These are phyloP conservation scores for Sclerotinia trifoliorum DNA, from an alignment of 2,329 filamentous ascomycete genomes.

Conservation along the genomic window DNA sequence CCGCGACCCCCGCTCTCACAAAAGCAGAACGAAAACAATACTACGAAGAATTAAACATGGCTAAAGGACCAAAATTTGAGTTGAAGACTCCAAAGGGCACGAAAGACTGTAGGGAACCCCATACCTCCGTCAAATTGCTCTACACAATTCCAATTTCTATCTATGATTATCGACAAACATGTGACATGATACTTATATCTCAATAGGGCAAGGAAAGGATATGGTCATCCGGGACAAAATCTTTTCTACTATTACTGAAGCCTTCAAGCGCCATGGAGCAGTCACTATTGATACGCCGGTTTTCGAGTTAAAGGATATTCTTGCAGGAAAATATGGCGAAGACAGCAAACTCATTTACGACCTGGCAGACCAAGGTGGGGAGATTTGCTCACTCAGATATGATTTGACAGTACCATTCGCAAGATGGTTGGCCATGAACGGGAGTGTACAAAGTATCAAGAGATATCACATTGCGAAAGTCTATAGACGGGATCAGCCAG, in stretches of 20 bases:
- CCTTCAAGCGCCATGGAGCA: conserved; percentile 82
- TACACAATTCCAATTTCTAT: conserved; percentile 5
- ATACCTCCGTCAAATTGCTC: conserved; percentile 16
- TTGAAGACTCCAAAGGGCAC: conserved; percentile 91
- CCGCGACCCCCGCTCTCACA: conserved; percentile 29
- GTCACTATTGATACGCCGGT: conserved; percentile 78
- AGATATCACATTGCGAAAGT: conserved; percentile 96
- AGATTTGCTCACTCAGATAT: conserved; percentile 80
- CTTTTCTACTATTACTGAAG: conserved; percentile 70
- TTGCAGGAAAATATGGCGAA: conserved; percentile 88
- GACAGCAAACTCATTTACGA: conserved; percentile 92
- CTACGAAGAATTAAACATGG: conserved; percentile 35
- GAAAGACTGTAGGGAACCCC: conserved; percentile 63
- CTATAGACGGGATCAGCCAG: conserved; percentile 76
- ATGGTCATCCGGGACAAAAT: conserved; percentile 80
- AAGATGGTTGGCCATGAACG: conserved; percentile 89
- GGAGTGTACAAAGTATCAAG: conserved; percentile 76
- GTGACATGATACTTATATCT: conserved; percentile 32
- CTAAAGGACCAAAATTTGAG: conserved; percentile 55
- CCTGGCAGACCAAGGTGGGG: conserved; percentile 81
- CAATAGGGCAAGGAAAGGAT: conserved; percentile 65
- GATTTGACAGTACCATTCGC: conserved; percentile 89
- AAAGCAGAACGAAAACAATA: conserved; percentile 26
- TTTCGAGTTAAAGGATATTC: conserved; percentile 83
- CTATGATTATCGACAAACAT: not conserved